Base-by-base conservation (phyloP, 2,329 filamentous ascomycete species). In the Polychaeton citri region DNA sequence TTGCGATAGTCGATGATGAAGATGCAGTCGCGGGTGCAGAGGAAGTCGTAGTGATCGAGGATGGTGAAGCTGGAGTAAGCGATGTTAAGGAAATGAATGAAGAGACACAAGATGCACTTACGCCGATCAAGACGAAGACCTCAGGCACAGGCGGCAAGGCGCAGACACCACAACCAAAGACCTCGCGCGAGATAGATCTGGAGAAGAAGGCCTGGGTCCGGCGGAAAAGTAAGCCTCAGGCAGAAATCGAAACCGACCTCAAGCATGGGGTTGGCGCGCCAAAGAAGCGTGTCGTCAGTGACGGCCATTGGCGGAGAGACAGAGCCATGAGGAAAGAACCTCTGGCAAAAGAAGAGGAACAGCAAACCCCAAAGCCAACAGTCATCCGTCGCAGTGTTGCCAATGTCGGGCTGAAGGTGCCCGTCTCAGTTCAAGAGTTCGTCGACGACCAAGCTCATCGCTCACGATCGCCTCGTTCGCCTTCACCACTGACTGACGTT, bases 221-320 rank as follows among this genome's bases (percentile, higher is more conserved):
- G 21, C 45, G 54, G 34, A 54, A 51, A 39, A 54, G 49, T 39
- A 55, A 52, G 37, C 44, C 50, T 5, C 45, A 48, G 18, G 60
- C 60, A 34, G 52, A 55, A 35, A 48, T 64, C 38, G 57, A 65
- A 34, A 54, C 59, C 9, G 65, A 68, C 6, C 57, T 57, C 41
- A 64, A 53, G 53, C 64, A 60, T 48, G 68, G 60, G 53, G 30
- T 32, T 17, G 75, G 67, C 34, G 74, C 83, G 32, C 88, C 88
- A 12, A 86, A 84, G 62, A 95, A 93, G 68, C 76, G 87, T 43
- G 84, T 96, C 36, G 76, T 95, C 42, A 95, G 87, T 55, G 88
- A 96, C 61, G 81, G 82, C 37, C 83, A 94, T 61, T 96, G 88
- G 82, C 47, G 54, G 18, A 51, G 50, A 36, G 55, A 59, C 37